Conservation (phyloP, 1,284 basidiomycete species). For the Ceratobasidium sp. region DNA sequence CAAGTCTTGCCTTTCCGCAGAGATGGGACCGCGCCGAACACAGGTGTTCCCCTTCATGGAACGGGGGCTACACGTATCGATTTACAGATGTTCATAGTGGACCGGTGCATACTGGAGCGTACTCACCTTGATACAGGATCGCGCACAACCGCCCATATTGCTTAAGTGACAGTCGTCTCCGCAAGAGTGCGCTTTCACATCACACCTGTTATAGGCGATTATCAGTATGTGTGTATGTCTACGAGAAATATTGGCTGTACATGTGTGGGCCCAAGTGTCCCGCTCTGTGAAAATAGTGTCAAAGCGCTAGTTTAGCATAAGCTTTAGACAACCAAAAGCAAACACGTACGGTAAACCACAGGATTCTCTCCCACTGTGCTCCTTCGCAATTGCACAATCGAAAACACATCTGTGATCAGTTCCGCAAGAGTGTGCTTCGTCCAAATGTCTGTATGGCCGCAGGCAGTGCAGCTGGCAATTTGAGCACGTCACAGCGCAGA, state of each 20-base stretch:
- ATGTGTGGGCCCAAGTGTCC: constrained; percentile 44
- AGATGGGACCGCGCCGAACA: constrained; percentile 66
- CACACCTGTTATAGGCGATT: constrained; percentile 58
- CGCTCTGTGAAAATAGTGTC: constrained; percentile 24
- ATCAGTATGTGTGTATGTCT: not conserved
- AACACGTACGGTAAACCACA: constrained; percentile 41
- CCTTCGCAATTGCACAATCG: constrained; percentile 32
- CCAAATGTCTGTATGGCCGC: constrained; percentile 28
- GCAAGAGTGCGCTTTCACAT: constrained; percentile 67
- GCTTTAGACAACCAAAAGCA: too few species aligned
- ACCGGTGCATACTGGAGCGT: not conserved
- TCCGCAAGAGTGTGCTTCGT: constrained; percentile 42
- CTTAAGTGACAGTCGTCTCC: constrained; percentile 64
- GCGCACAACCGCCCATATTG: constrained; percentile 65
- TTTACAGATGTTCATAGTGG: too few species aligned
- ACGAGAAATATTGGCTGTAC: not conserved
- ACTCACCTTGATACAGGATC: constrained; percentile 59
- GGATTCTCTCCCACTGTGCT: constrained; percentile 33
- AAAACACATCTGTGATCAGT: constrained; percentile 46
- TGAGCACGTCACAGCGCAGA: constrained; percentile 66
- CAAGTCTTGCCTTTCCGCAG: constrained; percentile 57
- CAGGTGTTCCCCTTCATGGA: constrained; percentile 64
- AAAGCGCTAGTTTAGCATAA: not conserved
- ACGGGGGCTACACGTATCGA: constrained; percentile 58
- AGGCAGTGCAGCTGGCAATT: constrained; percentile 57